Base-by-base conservation (phyloP, 306 rosid genomes). In the Rubus idaeus region DNA sequence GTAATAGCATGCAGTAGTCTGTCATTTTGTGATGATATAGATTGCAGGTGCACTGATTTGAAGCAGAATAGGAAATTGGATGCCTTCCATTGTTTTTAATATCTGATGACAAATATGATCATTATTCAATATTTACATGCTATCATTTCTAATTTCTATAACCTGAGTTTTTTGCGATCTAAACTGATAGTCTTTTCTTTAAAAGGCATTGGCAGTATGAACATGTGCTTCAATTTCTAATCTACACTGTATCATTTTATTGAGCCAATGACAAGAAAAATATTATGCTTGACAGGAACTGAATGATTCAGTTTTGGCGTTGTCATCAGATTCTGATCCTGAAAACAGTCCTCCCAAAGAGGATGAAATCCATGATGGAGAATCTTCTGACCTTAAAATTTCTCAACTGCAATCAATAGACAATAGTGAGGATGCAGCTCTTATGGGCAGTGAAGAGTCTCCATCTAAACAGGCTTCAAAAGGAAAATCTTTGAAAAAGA, bases 321-420 rank as follows among this genome's bases (percentile, higher is more conserved):
- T 89, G 62, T 88, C 96, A 76, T 93, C 95, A 75, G 98, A 91
- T 75, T 93, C 95, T 2, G 98, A 93, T 65, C 85, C 39, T 56
- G 88, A 74, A 71, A 76, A 57, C 74, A 83, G 83, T 77, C 83
- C 84, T 14, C 79, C 47, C 76, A 77, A 47, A 67, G 90, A 84
- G 79, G 81, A 84, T 52, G 53, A 41, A 17, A 51, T 70, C 64
- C 57, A 87, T 71, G 83, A 62, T 49, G 87, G 78, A 58, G 88
- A 88, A 74, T 81, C 82, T 47, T 72, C 75, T 74, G 89, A 68
- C 68, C 72, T 30, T n/a, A 71, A 80, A 77, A 68, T 61, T 61
- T 76, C 87, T 52, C 81, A 81, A n/a, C 60, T 76, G 47, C 79
- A 42, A 75, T 77, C 49, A 70, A 79, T 75, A 68, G 87, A 58